These are phyloP conservation scores for Byssochlamys sp. DNA, from an alignment of 2,329 filamentous ascomycete species.

Conservation along the genomic window DNA sequence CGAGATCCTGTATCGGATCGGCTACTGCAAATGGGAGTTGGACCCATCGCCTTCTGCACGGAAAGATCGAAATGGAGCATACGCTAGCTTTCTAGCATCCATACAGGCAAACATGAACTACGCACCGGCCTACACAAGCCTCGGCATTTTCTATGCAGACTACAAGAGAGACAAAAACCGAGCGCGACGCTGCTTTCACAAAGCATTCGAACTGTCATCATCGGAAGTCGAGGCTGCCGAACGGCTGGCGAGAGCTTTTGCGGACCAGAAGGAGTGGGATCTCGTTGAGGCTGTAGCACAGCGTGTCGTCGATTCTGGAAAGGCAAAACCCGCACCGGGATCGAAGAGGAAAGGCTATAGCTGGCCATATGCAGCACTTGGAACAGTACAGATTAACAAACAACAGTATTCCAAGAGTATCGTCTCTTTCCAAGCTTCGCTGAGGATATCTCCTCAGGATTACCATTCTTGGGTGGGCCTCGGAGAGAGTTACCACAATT, in stretches of 20 bases:
- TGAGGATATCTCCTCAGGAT: constrained; percentile 72
- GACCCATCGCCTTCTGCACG: constrained; percentile 65
- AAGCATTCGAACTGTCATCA: constrained; percentile 84
- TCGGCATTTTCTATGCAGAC: constrained; percentile 84
- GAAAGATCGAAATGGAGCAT: constrained; percentile 72
- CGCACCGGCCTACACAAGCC: constrained; percentile 80
- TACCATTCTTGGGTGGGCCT: constrained; percentile 95
- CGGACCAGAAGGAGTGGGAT: constrained; percentile 88
- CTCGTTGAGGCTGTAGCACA: constrained; percentile 86
- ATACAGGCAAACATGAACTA: constrained; percentile 80
- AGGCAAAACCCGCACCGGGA: constrained; percentile 77
- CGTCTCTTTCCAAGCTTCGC: constrained; percentile 79
- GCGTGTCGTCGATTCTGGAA: constrained; percentile 87
- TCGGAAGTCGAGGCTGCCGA: constrained; percentile 81
- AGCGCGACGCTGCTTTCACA: constrained; percentile 87
- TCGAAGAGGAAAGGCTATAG: constrained; percentile 88
- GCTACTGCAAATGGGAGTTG: constrained; percentile 75
- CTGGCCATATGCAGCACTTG: constrained; percentile 90
- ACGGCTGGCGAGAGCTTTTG: constrained; percentile 73
- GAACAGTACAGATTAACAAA: constrained; percentile 88
- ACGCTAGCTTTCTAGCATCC: constrained; percentile 70
- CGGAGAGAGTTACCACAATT: constrained; percentile 94
- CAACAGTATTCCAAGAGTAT: constrained; percentile 83
- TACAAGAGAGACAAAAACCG: constrained; percentile 79
- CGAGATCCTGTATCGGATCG: constrained; percentile 77